Evolutionary conservation across 371 early-diverging fungal species (phyloP).

Genomic region (Mucor sp.): DNA sequence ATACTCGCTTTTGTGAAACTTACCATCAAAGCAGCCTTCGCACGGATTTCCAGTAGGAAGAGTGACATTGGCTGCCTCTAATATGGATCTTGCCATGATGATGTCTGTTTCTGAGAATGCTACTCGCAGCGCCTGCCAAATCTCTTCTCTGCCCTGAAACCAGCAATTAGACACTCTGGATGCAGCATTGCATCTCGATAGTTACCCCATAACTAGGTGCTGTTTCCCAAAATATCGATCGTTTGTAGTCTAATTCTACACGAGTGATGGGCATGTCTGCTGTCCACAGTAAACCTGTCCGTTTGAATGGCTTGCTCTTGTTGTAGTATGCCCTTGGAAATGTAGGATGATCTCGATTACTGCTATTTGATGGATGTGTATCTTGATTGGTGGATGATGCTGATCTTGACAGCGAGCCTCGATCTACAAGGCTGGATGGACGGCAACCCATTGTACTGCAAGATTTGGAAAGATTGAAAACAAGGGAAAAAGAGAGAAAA

Average conservation of each 20-base stretch:
- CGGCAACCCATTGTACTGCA: slow-evolving; percentile 38
- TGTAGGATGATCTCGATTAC: background rate
- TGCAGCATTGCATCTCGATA: background rate
- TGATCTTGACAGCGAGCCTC: slow-evolving; percentile 1
- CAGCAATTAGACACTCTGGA: background rate
- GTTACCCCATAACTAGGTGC: slow-evolving; percentile 67
- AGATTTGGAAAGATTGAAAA: background rate
- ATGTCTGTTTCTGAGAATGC: slow-evolving; percentile 51
- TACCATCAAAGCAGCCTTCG: slow-evolving; percentile 76
- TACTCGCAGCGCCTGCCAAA: slow-evolving; percentile 73
- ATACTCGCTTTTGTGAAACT: background rate
- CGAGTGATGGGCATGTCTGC: slow-evolving; percentile 50
- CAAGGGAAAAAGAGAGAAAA: background rate
- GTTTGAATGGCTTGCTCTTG: slow-evolving; percentile 41
- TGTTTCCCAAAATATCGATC: slow-evolving; percentile 77
- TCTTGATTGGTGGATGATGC: background rate
- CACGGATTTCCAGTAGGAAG: slow-evolving; percentile 68
- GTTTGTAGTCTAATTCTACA: slow-evolving; percentile 48
- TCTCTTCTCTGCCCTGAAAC: slow-evolving; percentile 62
- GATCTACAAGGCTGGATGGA: slow-evolving; percentile 27
- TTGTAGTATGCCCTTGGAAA: background rate
- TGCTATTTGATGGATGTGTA: slow-evolving; percentile 7
- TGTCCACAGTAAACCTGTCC: slow-evolving; percentile 39
- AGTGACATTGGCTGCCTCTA: slow-evolving; percentile 65
- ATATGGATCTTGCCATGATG: slow-evolving; percentile 59